Evolutionary conservation across 345 rosid species (phyloP), one percentile per base, ranked within the genome.

Genomic region (Salix caprea): DNA sequence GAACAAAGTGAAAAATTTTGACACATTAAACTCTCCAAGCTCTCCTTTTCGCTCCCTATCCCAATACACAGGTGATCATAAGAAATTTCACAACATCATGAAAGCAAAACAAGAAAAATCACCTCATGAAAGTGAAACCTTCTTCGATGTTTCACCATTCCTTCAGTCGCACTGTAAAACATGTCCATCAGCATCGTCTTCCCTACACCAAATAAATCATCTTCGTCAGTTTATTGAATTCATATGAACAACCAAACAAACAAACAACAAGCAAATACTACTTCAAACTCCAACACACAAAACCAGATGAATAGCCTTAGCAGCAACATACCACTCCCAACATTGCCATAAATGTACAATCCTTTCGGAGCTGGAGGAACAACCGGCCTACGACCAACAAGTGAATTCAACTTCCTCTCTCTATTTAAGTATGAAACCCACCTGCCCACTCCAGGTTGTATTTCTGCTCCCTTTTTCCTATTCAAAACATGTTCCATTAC

Each of bases 101-200:
- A 74, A 42, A 79, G 52, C 56, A 80, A 42, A 78, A 46, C 32
- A 54, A 73, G 50, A 61, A 74, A 79, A 73, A 74, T 77, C 78
- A 91, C 98, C 94, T 91, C 94, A 81, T 94, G 97, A 76, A 94
- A 92, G 80, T 94, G 98, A 79, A 89, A 84, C 75, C 98, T 84
- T 75, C 82, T 84, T 69, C 95, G 73, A 81, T 90, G 97, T 80
- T 87, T 90, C 7, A 89, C 84, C 68, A 91, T 77, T 73, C 92
- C 94, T 71, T 86, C 85, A 62, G 93, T 90, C 42, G 90, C 86
- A 28, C 89, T 82, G 81, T 92, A 92, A 87, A 94, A 94, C 98
- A 94, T 91, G 83, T 92, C 98, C 98, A 94, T 92, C 64, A 94
- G 82, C 97, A 94, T 94, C 50, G 98, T 94, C 92, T 94, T 92